These are phyloP conservation scores for Rhododendron molle DNA, from an alignment of 148 eudicot species.

Conservation along the genomic window DNA sequence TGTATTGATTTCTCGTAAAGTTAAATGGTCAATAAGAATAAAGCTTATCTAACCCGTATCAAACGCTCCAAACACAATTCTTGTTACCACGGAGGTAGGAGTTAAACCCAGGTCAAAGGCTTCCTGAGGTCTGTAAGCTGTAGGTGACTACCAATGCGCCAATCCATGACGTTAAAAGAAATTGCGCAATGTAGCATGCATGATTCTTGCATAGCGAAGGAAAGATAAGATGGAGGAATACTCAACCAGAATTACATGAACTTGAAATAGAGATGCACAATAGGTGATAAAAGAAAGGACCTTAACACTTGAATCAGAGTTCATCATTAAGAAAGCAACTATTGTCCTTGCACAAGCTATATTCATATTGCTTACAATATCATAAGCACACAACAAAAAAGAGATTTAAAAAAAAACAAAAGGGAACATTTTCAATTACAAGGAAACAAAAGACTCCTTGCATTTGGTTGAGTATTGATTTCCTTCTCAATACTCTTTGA, in stretches of 20 bases:
- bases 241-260: background rate
- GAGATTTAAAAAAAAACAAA: constrained; percentile 16
- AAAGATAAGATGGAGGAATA: background rate
- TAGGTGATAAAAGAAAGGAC: background rate
- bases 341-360: constrained; percentile 15
- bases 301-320: background rate
- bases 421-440: background rate
- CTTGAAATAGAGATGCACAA: background rate
- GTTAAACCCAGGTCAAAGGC: too few species aligned
- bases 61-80: too few species aligned
- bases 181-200: background rate
- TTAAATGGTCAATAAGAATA: background rate
- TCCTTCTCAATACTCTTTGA: constrained; percentile 10
- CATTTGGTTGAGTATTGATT: constrained; percentile 3
- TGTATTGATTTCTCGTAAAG: background rate
- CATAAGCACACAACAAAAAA: constrained; percentile 26
- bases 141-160: background rate
- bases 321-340: background rate
- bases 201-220: background rate
- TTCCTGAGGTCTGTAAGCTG: too few species aligned
- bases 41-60: background rate
- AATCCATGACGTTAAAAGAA: background rate
- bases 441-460: constrained; percentile 5
- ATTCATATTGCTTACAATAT: constrained; percentile 27
- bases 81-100: too few species aligned